Evolutionary conservation across 148 eudicot species (phyloP), one percentile per base, ranked within the genome.

Genomic region (Camellia lanceoleosa): DNA sequence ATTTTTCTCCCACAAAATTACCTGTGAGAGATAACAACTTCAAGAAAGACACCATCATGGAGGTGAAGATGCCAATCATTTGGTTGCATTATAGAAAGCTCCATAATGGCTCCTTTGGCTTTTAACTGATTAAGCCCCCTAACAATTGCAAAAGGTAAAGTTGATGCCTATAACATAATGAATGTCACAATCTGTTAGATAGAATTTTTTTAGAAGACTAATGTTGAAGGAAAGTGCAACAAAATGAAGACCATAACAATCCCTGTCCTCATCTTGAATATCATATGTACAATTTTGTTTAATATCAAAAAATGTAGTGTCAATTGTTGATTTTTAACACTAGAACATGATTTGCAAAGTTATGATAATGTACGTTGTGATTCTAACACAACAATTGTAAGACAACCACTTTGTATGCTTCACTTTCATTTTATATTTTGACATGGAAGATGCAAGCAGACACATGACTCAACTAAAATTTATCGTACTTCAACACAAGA

Each of bases 31-130:
- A 89, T 89, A 82, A 96, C 97, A 68, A 92, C 90, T 75, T 89
- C 82, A 85, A 96, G 97, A 86, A 96, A 92, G 46, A 91, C 94
- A 42, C 95, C 98, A 78, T 96, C 98, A 47, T 98, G 97, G 54
- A 96, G 93, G 88, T 93, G 99, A 86, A 96, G 99, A 88, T 96
- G 99, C 99, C 99, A 96, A 85, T 96, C 99, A 92, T 96, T 98
- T 61, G 99, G 99, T 54, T 77, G 92, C 43, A 95, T 87, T 74
- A 96, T 79, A 41, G 92, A 85, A 77, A 96, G 88, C 81, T 91
- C 95, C 99, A 92, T 96, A 84, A 68, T 93, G 43, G 81, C 83
- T 61, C 85, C 80, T 79, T 49, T 80, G 16, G 82, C 56, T 68
- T 86, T 88, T 73, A 81, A 52, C 55, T 76, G 83, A 20, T 54